phyloP scores from a whole-genome alignment of 129 eudicot genomes.

The Flaveria trinervia region DNA sequence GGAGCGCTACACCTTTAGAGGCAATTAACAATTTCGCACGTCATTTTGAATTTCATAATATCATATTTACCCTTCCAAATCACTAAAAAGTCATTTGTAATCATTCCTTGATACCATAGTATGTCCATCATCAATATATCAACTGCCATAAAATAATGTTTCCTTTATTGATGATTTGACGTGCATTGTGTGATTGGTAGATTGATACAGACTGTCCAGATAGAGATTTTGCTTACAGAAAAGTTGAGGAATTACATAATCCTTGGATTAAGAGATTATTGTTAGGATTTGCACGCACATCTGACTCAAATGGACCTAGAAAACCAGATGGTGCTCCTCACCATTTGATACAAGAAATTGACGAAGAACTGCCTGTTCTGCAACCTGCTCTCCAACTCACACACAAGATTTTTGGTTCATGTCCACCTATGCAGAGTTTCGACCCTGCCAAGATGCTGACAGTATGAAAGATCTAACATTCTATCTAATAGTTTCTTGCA shows the following conservation, averaged over 20 bases:
- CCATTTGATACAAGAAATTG: constrained; percentile 79
- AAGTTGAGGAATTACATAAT: constrained; percentile 74
- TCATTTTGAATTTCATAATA: background rate
- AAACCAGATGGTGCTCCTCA: constrained; percentile 67
- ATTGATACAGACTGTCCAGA: constrained; percentile 73
- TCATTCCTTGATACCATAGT: background rate
- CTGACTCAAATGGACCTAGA: constrained; percentile 79
- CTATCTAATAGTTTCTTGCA: background rate
- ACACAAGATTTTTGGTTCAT: constrained; percentile 83
- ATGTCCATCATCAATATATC: background rate
- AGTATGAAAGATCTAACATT: constrained; percentile 41
- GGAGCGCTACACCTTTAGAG: background rate
- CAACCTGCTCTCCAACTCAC: constrained; percentile 91
- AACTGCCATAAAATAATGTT: background rate
- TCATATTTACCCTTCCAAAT: background rate
- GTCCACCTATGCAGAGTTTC: constrained; percentile 97
- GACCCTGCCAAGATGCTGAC: constrained; percentile 95
- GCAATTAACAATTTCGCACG: background rate
- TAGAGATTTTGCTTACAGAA: constrained; percentile 79
- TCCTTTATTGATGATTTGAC: constrained; percentile 7
- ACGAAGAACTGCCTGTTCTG: constrained; percentile 68
- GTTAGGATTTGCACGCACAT: constrained; percentile 88
- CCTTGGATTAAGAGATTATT: constrained; percentile 92
- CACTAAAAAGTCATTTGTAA: background rate
- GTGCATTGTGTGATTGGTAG: constrained; percentile 42